phyloP scores from a whole-genome alignment of 163 green algal genomes.

The Volvox carteri region DNA sequence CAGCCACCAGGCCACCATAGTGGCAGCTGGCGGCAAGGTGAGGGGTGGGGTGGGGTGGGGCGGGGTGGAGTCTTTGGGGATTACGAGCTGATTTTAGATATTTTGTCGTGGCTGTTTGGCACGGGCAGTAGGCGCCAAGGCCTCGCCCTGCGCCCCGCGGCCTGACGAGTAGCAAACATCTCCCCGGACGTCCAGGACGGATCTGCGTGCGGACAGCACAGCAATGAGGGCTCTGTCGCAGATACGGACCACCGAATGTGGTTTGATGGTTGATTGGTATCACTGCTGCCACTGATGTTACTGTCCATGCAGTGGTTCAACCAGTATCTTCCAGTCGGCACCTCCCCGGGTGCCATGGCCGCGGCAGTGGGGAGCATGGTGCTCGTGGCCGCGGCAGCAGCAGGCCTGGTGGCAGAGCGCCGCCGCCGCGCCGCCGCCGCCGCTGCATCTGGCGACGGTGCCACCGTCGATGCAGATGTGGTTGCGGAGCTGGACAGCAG shows the following conservation, averaged over 20 bases:
- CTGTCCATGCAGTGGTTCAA: slow-evolving; percentile 18
- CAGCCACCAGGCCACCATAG: background rate
- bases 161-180: too few relatives aligned
- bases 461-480: background rate
- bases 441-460: background rate
- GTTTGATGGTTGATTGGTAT: too few relatives aligned
- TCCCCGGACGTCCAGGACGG: too few relatives aligned
- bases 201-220: too few relatives aligned
- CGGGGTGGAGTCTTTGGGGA: background rate
- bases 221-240: too few relatives aligned
- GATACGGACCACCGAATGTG: too few relatives aligned
- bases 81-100: too few relatives aligned
- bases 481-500: slow-evolving; percentile 53
- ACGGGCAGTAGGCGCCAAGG: too few relatives aligned
- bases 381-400: background rate
- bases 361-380: background rate
- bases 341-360: background rate
- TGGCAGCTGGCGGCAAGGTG: background rate
- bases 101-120: too few relatives aligned
- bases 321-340: slow-evolving; percentile 21
- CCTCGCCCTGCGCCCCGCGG: too few relatives aligned
- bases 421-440: background rate
- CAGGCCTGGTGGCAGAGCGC: background rate
- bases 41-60: background rate
- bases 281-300: background rate